A percentile compares a stretch with the other conserved stretches of the same genome.
These are phyloP conservation scores for Scalesia atractyloides DNA, from an alignment of 129 eudicot species.

Conservation along the genomic window DNA sequence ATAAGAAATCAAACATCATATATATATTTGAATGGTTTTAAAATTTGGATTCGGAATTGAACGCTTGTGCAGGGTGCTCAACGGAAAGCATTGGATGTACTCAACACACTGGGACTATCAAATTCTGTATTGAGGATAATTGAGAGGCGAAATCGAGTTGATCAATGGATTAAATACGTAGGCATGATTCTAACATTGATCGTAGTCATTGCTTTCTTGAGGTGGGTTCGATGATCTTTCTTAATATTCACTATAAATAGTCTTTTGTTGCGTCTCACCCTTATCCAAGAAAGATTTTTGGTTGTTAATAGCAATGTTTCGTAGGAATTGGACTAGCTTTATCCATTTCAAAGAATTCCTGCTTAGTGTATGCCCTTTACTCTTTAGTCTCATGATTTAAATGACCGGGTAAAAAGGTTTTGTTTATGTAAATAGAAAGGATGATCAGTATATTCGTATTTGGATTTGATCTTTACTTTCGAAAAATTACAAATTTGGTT, in stretches of 20 bases:
- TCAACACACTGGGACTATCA: slow-evolving; percentile 89
- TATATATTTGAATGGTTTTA: neutral
- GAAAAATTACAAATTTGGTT: neutral
- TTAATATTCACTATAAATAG: slow-evolving; percentile 17
- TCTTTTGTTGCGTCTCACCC: slow-evolving; percentile 30
- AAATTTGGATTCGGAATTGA: neutral
- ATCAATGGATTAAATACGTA: slow-evolving; percentile 86
- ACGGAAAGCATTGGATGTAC: slow-evolving; percentile 91
- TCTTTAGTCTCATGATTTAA: neutral
- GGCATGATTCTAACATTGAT: slow-evolving; percentile 88
- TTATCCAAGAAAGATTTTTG: slow-evolving; percentile 7
- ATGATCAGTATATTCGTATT: too few relatives aligned
- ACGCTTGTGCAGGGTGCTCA: slow-evolving; percentile 79
- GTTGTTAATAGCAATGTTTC: slow-evolving; percentile 9
- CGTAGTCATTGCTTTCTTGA: slow-evolving; percentile 72
- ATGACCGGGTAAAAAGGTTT: too few relatives aligned
- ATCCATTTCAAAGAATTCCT: neutral
- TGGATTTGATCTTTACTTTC: neutral
- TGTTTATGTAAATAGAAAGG: too few relatives aligned
- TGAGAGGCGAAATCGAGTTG: slow-evolving; percentile 87
- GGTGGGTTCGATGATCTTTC: slow-evolving; percentile 67
- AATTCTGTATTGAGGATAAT: slow-evolving; percentile 83
- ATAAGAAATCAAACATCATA: neutral
- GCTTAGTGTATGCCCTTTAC: neutral
- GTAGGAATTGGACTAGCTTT: neutral